phyloP scores from a whole-genome alignment of 2,329 filamentous ascomycete species.

The Talaromyces sp. region DNA sequence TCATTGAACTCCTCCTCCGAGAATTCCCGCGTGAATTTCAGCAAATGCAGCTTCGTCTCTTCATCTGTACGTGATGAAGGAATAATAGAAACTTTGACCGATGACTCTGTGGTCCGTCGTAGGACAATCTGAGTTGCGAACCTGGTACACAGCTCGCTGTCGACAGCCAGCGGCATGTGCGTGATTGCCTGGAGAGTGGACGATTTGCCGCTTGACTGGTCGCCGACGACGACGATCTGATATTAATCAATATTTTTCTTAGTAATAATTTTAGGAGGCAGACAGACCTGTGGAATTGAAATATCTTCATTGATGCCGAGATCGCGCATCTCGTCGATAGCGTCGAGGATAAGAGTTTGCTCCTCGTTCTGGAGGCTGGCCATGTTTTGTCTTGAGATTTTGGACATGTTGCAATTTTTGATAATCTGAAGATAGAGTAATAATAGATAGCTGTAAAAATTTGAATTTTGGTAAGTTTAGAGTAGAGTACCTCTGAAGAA shows the following conservation, averaged over 20 bases:
- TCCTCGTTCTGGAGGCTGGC: neutral
- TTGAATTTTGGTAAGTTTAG: neutral
- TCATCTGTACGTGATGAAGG: conserved; percentile 26
- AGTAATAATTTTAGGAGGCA: neutral
- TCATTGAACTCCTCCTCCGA: conserved; percentile 21
- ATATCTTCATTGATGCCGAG: conserved; percentile 28
- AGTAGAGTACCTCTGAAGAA: neutral
- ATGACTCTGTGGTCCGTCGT: conserved; percentile 21
- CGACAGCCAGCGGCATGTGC: conserved; percentile 29
- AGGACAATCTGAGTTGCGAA: conserved; percentile 34
- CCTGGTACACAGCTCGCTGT: conserved; percentile 30
- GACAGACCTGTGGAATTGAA: conserved; percentile 30
- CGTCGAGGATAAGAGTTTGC: neutral
- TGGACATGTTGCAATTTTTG: neutral
- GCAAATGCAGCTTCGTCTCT: conserved; percentile 19
- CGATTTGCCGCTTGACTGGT: conserved; percentile 35
- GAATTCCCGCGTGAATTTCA: conserved; percentile 20
- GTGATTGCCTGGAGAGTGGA: conserved; percentile 33
- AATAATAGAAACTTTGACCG: conserved; percentile 32
- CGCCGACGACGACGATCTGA: conserved; percentile 34
- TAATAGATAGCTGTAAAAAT: neutral
- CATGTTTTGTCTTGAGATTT: neutral
- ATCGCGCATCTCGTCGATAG: neutral
- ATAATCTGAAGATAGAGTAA: neutral
- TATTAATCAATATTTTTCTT: neutral